Evolutionary conservation across 2,329 filamentous ascomycete genomes (phyloP).

Genomic region (Ophiocordyceps australis): DNA sequence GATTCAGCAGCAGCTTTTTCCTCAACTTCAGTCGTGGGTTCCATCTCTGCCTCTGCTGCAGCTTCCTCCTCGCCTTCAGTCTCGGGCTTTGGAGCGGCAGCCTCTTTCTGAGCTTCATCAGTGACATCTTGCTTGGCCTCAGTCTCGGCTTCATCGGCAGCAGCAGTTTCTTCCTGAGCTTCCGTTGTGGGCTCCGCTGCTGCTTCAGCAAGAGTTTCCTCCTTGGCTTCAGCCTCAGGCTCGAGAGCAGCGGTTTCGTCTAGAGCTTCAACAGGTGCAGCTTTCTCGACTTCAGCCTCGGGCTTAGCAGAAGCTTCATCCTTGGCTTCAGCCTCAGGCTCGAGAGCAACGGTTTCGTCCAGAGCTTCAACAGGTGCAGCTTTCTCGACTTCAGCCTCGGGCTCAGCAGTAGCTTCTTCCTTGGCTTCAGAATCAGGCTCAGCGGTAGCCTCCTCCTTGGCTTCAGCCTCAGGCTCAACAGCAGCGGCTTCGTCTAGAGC

Average conservation of each 20-base stretch:
- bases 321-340: conserved; percentile 8
- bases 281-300: too few species aligned
- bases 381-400: conserved; percentile 1
- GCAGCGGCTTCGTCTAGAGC: conserved; percentile 1
- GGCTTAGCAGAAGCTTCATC: not conserved
- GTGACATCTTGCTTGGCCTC: too few species aligned
- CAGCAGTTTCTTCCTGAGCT: too few species aligned
- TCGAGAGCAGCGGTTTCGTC: too few species aligned
- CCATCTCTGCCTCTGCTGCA: not conserved
- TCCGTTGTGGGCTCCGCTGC: too few species aligned
- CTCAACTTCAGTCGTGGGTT: conserved; percentile 1
- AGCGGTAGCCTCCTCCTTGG: not conserved
- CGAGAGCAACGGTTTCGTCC: conserved; percentile 2
- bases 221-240: too few species aligned
- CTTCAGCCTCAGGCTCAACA: conserved; percentile 4
- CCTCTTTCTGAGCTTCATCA: not conserved
- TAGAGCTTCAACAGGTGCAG: not conserved
- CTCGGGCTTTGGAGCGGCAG: not conserved
- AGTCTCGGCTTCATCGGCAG: too few species aligned
- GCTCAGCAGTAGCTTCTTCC: conserved; percentile 1
- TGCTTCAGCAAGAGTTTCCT: not conserved
- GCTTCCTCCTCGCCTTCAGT: conserved; percentile 1
- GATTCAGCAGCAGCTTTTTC: conserved; percentile 1
- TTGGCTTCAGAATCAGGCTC: conserved; percentile 2
- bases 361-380: not conserved